Base-by-base conservation (phyloP, 805 yeast species). In the Saccharomycopsis sp. region DNA sequence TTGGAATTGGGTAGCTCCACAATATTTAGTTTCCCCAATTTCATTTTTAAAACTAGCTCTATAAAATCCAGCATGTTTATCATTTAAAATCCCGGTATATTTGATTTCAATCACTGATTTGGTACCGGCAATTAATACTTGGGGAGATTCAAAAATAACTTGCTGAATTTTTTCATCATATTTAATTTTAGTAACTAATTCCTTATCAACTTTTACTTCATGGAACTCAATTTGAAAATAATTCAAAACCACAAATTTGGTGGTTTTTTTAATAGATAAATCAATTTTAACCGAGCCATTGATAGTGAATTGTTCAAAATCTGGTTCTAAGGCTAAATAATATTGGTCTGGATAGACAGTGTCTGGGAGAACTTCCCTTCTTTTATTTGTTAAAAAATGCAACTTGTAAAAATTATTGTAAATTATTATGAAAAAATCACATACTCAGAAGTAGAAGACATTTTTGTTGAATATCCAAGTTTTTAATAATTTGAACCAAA, bases 1-100 rank as follows among this genome's bases (percentile, higher is more conserved):
- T 62, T 83, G 92, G 74, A 83, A 78, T 61, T 83, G 94, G 33
- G 94, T 81, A 34, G 88, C 78, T 32, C 86, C 84, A 69, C 82
- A 67, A 57, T 79, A 78, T 53, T 76, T 78, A 29, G 75, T 76
- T 44, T 67, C 66, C 18, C 85, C 82, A 44, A 68, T 67, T 48
- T 67, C 67, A 42, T 66, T 69, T 48, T 58, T 58, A 58, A 81
- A 81, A 31, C 74, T 62, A 15, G 86, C 78, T 52, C 83, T 69
- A 65, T 82, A 82, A 62, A 82, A 82, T 34, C 89, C 89, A 40
- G 84, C 82, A 89, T 82, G 81, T 54, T 79, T 75, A 53, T 78
- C 80, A 58, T 79, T 79, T 61, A 81, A 69, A 33, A 62, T 66
- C 49, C 87, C 89, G 27, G 69, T 64, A 57, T 72, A 81, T 30